Percentiles rank a stretch among this genome's conserved stretches.
Conservation (phyloP, 352 stramenopile genomes). For the Albugo candida region DNA sequence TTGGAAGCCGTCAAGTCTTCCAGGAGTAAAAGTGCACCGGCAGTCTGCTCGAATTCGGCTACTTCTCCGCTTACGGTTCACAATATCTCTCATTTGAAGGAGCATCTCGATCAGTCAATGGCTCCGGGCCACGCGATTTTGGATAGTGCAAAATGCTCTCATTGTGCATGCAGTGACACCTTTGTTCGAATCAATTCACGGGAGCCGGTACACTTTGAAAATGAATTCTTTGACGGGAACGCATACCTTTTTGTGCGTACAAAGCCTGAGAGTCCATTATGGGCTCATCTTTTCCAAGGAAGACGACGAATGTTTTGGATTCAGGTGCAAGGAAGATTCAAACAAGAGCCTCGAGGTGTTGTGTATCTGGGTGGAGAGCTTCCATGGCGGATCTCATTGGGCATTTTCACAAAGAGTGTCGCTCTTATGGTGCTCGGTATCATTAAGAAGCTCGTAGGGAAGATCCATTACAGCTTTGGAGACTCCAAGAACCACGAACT, state of each 20-base stretch:
- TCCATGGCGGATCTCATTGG: slow-evolving; percentile 29
- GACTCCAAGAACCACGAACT: slow-evolving; percentile 15
- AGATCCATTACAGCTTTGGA: slow-evolving; percentile 57
- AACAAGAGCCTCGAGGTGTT: slow-evolving; percentile 22
- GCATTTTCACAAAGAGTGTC: slow-evolving; percentile 59
- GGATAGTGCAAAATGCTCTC: no score
- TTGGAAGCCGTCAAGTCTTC: no score
- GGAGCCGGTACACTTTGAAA: slow-evolving; percentile 59
- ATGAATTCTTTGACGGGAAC: slow-evolving; percentile 61
- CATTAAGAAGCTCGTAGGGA: slow-evolving; percentile 39
- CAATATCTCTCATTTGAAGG: no score
- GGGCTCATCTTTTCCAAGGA: slow-evolving; percentile 29
- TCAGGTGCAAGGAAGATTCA: slow-evolving; percentile 74
- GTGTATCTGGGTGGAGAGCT: slow-evolving; percentile 65
- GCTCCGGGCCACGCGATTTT: no score
- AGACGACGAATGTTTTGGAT: slow-evolving; percentile 75
- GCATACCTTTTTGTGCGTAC: slow-evolving; percentile 73
- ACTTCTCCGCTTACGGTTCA: no score
- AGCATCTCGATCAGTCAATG: no score
- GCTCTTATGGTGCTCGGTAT: slow-evolving; percentile 59
- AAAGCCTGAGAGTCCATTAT: slow-evolving; percentile 24
- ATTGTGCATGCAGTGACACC: no score
- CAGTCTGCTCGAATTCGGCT: no score
- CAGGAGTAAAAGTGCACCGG: no score
- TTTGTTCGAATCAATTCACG: slow-evolving; percentile 36